Base-by-base conservation (phyloP, 495 filamentous ascomycete species). In the Hypomontagnella submonticulosa region DNA sequence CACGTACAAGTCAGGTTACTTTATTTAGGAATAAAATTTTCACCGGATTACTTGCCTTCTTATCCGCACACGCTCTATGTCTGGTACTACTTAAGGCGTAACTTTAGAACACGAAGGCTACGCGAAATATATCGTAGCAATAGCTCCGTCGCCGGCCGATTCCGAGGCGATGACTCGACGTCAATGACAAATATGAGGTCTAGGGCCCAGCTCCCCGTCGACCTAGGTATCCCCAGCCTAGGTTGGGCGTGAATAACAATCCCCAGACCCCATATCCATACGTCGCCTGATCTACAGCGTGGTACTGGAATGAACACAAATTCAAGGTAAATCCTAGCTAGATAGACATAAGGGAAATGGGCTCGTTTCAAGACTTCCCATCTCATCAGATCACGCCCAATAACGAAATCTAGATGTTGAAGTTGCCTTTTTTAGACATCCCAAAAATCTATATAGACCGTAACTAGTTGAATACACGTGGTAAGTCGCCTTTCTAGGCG, bases 211-310 rank as follows among this genome's bases (percentile, higher is more conserved):
- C 19, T 57, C 33, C 50, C 37, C 49, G 23, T 30, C 49, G 41
- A 56, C 48, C 65, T 60, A 50, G 55, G 54, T 43, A 56, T 63
- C 55, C 55, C 60, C 30, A 46, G 53, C 27, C 42, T 33, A 23
- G 1, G 44, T 68, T 68, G 50, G 65, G 65, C 65, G 54, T 36
- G 49, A 68, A 63, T 37, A 32, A 6, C 43, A 55, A 16, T 27
- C 63, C 50, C 49, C 40, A 55, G 16, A 36, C 63, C 50, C 49
- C 40, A 55, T 49, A 50, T 33, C 38, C 30, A 16, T 48, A 67
- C 3, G 46, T 50, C 41, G 59, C 59, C 44, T 60, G 54, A 53
- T 47, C 18, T 34, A 43, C 23, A 15, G 15, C 10, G 4, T 43
- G 42, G 41, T 40, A 18, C n/a, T n/a, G 34, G 53, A 10, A 47